These are phyloP conservation scores for Thelonectria discophora DNA, from an alignment of 2,329 filamentous ascomycete genomes.

Conservation along the genomic window DNA sequence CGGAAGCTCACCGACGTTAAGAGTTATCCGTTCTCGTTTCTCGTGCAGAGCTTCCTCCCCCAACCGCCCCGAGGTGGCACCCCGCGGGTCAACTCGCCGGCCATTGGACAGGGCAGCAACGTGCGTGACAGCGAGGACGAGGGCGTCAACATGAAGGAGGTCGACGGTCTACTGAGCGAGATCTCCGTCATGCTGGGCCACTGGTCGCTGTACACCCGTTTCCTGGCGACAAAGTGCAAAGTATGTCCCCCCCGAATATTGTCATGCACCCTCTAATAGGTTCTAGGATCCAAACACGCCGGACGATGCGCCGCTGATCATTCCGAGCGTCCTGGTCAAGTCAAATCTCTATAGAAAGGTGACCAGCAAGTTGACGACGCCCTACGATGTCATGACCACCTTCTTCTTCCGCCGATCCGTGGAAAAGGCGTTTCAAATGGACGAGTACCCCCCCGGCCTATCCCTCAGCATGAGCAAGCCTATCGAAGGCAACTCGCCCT, in stretches of 20 bases:
- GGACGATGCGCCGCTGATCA: constrained; percentile 64
- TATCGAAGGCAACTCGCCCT: constrained; percentile 81
- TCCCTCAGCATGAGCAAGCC: constrained; percentile 77
- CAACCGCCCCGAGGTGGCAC: constrained; percentile 71
- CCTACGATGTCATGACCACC: constrained; percentile 91
- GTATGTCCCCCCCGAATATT: constrained; percentile 58
- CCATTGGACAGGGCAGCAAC: constrained; percentile 63
- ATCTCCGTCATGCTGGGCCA: constrained; percentile 90
- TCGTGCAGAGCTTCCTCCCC: constrained; percentile 92
- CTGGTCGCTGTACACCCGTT: constrained; percentile 92
- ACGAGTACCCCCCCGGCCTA: constrained; percentile 84
- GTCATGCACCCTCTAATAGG: constrained; percentile 24
- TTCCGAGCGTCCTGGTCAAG: constrained; percentile 79
- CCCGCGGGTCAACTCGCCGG: constrained; percentile 79
- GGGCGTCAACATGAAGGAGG: constrained; percentile 93
- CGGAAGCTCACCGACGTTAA: constrained; percentile 93
- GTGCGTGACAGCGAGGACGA: constrained; percentile 82
- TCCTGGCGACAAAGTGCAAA: constrained; percentile 85
- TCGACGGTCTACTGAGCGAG: constrained; percentile 87
- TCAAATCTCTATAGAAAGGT: constrained; percentile 86
- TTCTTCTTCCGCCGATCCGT: constrained; percentile 98
- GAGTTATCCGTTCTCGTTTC: constrained; percentile 96
- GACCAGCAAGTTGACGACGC: constrained; percentile 73
- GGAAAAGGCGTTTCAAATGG: constrained; percentile 96
- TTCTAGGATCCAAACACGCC: constrained; percentile 59